Evolutionary conservation across 2,329 filamentous ascomycete species (phyloP).

Genomic region (Aspergillus vadensis): DNA sequence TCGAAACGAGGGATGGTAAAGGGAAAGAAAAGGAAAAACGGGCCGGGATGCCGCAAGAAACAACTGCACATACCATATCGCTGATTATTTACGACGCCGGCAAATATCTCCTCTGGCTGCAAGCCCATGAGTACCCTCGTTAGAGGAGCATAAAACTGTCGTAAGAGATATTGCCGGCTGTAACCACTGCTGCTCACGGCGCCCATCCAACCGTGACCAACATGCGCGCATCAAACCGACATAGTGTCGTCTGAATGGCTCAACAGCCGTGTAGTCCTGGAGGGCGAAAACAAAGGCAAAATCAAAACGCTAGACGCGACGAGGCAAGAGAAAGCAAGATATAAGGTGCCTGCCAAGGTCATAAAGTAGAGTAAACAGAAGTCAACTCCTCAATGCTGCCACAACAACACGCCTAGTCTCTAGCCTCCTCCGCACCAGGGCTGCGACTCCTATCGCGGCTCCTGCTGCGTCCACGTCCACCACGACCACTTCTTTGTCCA

Average conservation of each 20-base stretch:
- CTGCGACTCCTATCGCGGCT: constrained; percentile 51
- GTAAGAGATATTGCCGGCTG: constrained; percentile 28
- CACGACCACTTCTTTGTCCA: constrained; percentile 45
- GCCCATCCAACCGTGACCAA: not conserved
- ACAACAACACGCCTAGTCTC: constrained; percentile 29
- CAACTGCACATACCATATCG: constrained; percentile 28
- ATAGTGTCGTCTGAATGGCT: not conserved
- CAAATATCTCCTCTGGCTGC: constrained; percentile 22
- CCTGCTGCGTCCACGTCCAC: constrained; percentile 44
- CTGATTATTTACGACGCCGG: constrained; percentile 31
- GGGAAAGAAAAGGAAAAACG: not conserved
- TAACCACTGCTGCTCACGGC: constrained; percentile 7
- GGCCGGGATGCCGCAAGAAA: not conserved
- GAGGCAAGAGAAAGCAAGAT: not conserved
- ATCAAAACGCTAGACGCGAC: not conserved
- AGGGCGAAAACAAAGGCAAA: constrained; percentile 1
- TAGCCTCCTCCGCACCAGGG: constrained; percentile 41
- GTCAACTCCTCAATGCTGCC: not conserved
- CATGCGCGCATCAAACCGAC: not conserved
- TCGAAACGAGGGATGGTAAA: too few relatives aligned
- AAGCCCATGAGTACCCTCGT: not conserved
- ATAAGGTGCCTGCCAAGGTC: constrained; percentile 3
- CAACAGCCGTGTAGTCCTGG: constrained; percentile 1
- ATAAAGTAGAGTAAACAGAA: constrained; percentile 7
- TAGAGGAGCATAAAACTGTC: constrained; percentile 4